phyloP scores from a whole-genome alignment of 2,329 filamentous ascomycete species.

The Diaporthe vaccinii region DNA sequence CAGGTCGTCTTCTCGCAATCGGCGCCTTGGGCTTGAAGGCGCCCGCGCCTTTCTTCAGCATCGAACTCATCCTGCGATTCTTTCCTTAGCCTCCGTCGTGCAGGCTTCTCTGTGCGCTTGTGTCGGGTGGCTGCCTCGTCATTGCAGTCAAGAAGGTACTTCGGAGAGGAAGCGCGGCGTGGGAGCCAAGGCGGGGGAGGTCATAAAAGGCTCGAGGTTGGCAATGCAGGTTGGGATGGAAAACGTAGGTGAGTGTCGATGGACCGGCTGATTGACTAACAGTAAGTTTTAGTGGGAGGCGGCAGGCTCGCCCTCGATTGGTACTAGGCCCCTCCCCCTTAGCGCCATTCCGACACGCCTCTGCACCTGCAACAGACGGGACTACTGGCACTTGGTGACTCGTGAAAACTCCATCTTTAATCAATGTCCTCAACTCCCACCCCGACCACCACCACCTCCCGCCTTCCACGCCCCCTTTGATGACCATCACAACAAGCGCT shows the following conservation, averaged over 20 bases:
- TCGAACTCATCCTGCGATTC: conserved; percentile 70
- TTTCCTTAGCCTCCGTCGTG: conserved; percentile 37
- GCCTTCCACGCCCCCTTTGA: conserved; percentile 48
- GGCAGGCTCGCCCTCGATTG: conserved; percentile 24
- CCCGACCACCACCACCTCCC: conserved; percentile 31
- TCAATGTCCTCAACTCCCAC: conserved; percentile 47
- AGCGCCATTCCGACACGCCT: conserved; percentile 30
- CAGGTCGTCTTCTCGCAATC: conserved; percentile 63
- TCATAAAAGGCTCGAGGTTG: neutral
- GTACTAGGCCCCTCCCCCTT: conserved; percentile 35
- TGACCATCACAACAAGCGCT: conserved; percentile 51
- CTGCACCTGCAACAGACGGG: conserved; percentile 16
- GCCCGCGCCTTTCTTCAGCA: conserved; percentile 75
- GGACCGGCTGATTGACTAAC: neutral
- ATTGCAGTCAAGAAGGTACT: conserved; percentile 33
- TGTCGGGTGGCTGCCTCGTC: conserved; percentile 18
- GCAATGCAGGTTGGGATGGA: conserved; percentile 10
- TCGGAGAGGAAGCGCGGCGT: conserved; percentile 2
- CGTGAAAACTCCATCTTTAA: conserved; percentile 41
- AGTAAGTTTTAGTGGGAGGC: conserved; percentile 18
- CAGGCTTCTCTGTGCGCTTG: conserved; percentile 20
- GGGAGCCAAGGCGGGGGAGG: neutral
- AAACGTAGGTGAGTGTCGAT: neutral
- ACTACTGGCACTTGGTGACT: conserved; percentile 37
- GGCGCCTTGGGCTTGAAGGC: conserved; percentile 80